A percentile compares a stretch with the other conserved stretches of the same genome.
These are phyloP conservation scores for Chalciporus sp. DNA, from an alignment of 1,284 basidiomycete species.

Conservation along the genomic window DNA sequence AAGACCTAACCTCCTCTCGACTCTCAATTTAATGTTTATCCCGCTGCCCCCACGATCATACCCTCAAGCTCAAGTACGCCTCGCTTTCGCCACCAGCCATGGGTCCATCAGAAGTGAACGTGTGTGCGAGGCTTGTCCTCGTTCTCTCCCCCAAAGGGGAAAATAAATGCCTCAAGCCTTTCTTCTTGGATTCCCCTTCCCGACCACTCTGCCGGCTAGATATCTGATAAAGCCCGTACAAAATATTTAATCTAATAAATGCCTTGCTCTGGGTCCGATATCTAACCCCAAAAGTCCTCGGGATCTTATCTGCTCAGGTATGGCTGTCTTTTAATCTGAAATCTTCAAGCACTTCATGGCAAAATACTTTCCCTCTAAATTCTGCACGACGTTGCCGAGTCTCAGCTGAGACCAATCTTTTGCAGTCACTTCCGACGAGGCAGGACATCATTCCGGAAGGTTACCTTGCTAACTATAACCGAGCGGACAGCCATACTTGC, in stretches of 20 bases:
- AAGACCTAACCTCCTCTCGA: background rate
- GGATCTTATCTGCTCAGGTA: background rate
- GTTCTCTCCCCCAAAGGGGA: conserved; percentile 13
- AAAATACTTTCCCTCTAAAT: background rate
- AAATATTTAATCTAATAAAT: background rate
- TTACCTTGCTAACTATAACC: background rate
- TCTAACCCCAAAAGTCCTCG: background rate
- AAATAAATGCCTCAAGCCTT: conserved; percentile 14
- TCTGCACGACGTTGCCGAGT: background rate
- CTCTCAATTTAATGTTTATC: background rate
- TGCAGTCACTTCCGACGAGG: background rate
- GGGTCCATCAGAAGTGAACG: conserved; percentile 23
- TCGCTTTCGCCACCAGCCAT: conserved; percentile 16
- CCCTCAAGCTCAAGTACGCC: conserved; percentile 12
- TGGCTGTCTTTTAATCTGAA: background rate
- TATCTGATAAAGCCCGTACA: conserved; percentile 14
- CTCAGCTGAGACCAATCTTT: background rate
- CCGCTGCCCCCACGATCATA: background rate
- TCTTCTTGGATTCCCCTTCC: conserved; percentile 10
- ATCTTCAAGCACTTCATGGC: background rate
- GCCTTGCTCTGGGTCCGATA: too few species aligned
- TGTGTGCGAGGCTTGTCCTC: conserved; percentile 30
- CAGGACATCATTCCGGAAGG: background rate
- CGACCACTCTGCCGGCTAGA: background rate
- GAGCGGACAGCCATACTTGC: too few species aligned